Evolutionary conservation across 208 protist species (phyloP), one percentile per base, ranked within the genome.

Genomic region (Acanthamoeba triangularis): DNA sequence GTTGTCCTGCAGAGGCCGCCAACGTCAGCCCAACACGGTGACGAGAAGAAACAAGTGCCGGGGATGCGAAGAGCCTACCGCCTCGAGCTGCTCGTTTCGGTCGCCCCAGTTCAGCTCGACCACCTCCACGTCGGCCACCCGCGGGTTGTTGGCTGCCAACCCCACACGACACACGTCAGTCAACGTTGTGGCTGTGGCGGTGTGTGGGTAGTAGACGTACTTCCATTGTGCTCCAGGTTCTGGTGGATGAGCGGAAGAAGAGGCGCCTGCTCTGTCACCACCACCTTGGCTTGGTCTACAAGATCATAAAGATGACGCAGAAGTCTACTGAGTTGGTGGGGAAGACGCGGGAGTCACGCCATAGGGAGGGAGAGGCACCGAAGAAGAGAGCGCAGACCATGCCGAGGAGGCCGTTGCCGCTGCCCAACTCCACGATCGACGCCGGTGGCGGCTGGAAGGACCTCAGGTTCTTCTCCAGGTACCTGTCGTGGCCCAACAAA

Each of bases 301-400:
- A 23, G 78, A 23, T 37, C 16, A 63, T 33, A 7, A 54, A 35
- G 63, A 33, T 35, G 20, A 61, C 16, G 23, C 0, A 25, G 61
- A n/a, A 67, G 18, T 20, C 63, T 69, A 6, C 61, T n/a, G 25
- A 3, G 63, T 69, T 69, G 67, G 33, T 18, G 5, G 13, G 0
- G 10, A 25, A 18, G 67, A n/a, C 25, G 0, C 20, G 37, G 23
- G 13, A 18, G 18, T 0, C 25, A 20, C 23, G 25, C 65, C 65
- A 74, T 25, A 8, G 25, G 20, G 16, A 28, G 18, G 25, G 25
- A n/a, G 28, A 13, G 7, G 54, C 47, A 93, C 87, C 87, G 35
- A 93, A 93, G 6, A 93, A 78, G 25, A 78, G 65, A 20, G 87
- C 87, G 61, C 87, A 93, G 41, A 93, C 87, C 87, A 93, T 93